Evolutionary conservation across 805 yeast species (phyloP), one percentile per base, ranked within the genome.

Genomic region (Candida ponderosae): DNA sequence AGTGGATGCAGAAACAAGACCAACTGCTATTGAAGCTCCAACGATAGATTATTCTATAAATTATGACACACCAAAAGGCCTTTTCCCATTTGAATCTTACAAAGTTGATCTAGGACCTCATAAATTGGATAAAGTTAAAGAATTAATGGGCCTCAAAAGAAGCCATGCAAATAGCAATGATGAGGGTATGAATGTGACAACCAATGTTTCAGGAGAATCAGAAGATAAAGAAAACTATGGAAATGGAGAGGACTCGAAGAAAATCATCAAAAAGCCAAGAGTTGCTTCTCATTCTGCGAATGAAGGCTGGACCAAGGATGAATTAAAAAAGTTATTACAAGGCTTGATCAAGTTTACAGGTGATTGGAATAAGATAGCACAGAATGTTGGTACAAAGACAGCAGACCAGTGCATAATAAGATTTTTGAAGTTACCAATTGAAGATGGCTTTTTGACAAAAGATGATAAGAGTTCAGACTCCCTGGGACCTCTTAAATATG

Each of bases 61-160:
- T 41, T 78, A 76, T 51, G 97, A 89, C 57, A 84, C 95, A 0
- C 97, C 97, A 34, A 70, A 95, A 45, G 97, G 97, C 0, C 63
- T 87, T 49, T 88, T 86, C 56, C 97, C 97, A 16, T 89, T 87
- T 61, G 89, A 87, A 56, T 77, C 89, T 20, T 84, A 77, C 60
- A 81, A 80, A 32, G 76, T 79, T 11, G 68, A 76, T 3, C 77
- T 80, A 18, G 66, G 63, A 36, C 45, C 55, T 13, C 59, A 63
- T n/a, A 68, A 64, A 41, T 43, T 68, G 45, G 64, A 64, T 27
- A 66, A 59, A 54, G 56, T 68, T 42, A 53, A 74, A 60, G 61
- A 64, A 56, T 50, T 63, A 50, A 55, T 62, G 6, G 45, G 55
- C 24, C 26, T 30, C 1, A 43, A 51, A 34, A 41, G 53, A 43